Evolutionary conservation across 164 flowering plant species (phyloP).

Genomic region (Stephania japonica): DNA sequence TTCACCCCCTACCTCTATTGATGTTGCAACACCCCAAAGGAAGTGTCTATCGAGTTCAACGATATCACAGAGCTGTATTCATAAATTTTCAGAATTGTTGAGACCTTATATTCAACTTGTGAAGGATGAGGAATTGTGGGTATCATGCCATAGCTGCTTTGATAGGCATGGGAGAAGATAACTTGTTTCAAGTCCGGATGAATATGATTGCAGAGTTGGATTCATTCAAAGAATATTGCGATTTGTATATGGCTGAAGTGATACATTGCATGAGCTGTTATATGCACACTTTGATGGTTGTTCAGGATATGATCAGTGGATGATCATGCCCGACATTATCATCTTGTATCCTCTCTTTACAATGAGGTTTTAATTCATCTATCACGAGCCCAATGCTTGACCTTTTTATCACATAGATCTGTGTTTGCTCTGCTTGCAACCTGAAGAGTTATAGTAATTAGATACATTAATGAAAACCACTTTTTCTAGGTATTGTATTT

Average conservation of each 20-base stretch:
- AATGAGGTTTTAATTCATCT: background rate
- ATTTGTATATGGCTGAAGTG: background rate
- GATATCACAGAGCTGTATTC: background rate
- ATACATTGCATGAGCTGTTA: conserved; percentile 1
- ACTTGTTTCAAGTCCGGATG: background rate
- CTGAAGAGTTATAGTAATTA: background rate
- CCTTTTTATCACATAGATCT: background rate
- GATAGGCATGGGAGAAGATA: conserved; percentile 2
- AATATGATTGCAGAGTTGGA: background rate
- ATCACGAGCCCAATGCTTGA: background rate
- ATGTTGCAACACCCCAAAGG: background rate
- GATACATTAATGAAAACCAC: background rate
- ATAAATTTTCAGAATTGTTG: background rate
- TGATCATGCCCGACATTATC: background rate
- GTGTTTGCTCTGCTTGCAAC: background rate
- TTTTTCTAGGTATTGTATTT: background rate
- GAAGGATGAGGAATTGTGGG: background rate
- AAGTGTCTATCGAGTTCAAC: background rate
- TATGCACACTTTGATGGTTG: background rate
- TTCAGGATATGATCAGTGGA: background rate
- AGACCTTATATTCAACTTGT: background rate
- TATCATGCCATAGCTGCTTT: background rate
- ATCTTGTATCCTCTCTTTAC: background rate
- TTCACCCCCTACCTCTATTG: background rate
- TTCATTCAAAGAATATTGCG: conserved; percentile 1